These are phyloP conservation scores for Aspergillus mulundensis DNA, from an alignment of 495 filamentous ascomycete genomes.

Conservation along the genomic window DNA sequence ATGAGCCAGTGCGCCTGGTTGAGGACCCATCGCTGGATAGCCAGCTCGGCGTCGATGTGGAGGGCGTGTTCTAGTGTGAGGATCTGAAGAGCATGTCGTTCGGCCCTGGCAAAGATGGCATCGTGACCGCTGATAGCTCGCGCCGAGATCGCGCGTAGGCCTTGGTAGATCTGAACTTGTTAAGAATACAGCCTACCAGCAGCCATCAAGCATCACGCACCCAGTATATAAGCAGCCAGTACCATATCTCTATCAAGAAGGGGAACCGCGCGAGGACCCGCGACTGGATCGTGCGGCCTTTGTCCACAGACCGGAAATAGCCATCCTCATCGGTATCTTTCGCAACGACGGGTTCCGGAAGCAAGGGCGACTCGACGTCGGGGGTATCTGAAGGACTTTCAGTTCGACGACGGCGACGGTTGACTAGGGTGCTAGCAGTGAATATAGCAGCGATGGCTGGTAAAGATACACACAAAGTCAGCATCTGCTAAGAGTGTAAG, in stretches of 20 bases:
- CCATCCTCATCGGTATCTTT: conserved; percentile 1
- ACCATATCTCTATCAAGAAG: conserved; percentile 61
- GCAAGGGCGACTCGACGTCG: conserved; percentile 16
- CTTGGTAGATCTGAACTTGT: conserved; percentile 51
- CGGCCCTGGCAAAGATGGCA: conserved; percentile 37
- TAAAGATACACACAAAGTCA: neutral
- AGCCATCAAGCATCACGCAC: conserved; percentile 21
- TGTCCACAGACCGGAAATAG: neutral
- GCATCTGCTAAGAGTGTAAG: neutral
- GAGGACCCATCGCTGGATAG: conserved; percentile 35
- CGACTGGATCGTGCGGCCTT: conserved; percentile 36
- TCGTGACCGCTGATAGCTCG: conserved; percentile 45
- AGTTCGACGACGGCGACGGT: conserved; percentile 9
- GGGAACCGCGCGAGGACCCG: conserved; percentile 38
- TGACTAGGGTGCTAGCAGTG: conserved; percentile 21
- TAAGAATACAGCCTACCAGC: neutral
- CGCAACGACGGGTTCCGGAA: conserved; percentile 9
- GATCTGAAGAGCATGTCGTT: conserved; percentile 47
- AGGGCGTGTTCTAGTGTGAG: conserved; percentile 49
- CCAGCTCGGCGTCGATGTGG: conserved; percentile 48
- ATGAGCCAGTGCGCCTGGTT: conserved; percentile 56
- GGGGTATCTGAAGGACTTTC: neutral
- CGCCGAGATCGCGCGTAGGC: conserved; percentile 54
- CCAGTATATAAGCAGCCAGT: conserved; percentile 62
- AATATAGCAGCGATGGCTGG: conserved; percentile 23